phyloP scores from a whole-genome alignment of 257 asterid species.

The Verbascum thapsus region DNA sequence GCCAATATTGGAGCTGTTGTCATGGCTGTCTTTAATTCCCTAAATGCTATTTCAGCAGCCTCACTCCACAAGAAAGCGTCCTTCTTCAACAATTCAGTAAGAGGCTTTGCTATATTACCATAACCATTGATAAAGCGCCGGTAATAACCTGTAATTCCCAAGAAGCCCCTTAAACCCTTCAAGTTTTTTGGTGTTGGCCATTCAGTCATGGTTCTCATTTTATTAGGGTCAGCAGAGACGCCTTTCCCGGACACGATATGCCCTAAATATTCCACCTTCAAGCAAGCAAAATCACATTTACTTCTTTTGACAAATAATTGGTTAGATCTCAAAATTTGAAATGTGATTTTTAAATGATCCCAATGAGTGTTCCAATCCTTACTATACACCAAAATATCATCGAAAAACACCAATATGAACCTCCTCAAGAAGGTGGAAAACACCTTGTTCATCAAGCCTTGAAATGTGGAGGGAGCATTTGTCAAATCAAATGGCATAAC shows the following conservation, averaged over 20 bases:
- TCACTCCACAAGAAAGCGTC: neutral
- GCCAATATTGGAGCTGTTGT: neutral
- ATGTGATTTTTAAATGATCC: neutral
- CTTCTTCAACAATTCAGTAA: neutral
- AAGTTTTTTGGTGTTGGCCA: neutral
- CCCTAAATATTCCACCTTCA: neutral
- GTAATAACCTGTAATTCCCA: neutral
- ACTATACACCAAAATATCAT: neutral
- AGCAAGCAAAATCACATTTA: neutral
- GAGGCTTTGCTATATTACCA: neutral
- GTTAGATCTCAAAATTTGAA: neutral
- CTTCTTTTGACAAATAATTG: neutral
- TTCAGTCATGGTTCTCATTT: neutral
- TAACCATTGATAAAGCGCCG: neutral
- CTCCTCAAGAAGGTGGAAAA: too few species aligned
- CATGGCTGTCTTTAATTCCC: neutral
- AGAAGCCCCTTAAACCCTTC: neutral
- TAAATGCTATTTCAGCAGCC: neutral
- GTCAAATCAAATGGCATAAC: neutral
- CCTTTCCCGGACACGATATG: neutral
- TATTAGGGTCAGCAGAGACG: neutral
- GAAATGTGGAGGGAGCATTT: neutral
- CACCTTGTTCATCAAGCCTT: neutral
- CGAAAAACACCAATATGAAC: neutral
- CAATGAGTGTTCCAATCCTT: too few species aligned